Evolutionary conservation across 306 rosid genomes (phyloP).

Genomic region (Vicia faba): DNA sequence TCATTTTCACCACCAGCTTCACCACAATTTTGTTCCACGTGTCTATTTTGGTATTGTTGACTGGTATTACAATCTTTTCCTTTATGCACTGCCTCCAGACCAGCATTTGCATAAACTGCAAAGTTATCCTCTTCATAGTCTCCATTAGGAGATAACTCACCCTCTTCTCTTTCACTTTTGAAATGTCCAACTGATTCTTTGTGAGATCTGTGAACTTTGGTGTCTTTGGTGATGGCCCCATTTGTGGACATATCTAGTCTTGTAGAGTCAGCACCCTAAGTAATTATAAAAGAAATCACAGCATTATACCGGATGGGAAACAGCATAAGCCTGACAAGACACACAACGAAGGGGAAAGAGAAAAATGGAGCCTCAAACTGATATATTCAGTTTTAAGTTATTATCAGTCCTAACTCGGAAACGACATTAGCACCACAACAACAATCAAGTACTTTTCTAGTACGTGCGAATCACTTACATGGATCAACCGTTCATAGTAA

Average conservation of each 20-base stretch:
- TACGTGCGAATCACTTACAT: neutral
- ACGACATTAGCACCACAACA: neutral
- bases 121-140: slow-evolving; percentile 96
- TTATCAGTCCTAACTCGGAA: slow-evolving; percentile 17
- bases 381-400: slow-evolving; percentile 1
- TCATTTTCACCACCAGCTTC: slow-evolving; percentile 80
- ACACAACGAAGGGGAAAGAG: neutral
- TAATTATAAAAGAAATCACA: slow-evolving; percentile 34
- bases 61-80: slow-evolving; percentile 53
- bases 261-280: slow-evolving; percentile 75
- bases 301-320: slow-evolving; percentile 13
- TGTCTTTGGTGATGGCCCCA: slow-evolving; percentile 52
- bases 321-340: slow-evolving; percentile 25
- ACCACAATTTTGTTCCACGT: slow-evolving; percentile 63
- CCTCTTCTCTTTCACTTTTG: slow-evolving; percentile 92
- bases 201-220: slow-evolving; percentile 53
- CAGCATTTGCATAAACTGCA: slow-evolving; percentile 67
- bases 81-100: slow-evolving; percentile 54
- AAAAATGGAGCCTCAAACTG: slow-evolving; percentile 13
- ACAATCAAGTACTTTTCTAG: neutral
- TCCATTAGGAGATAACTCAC: slow-evolving; percentile 96
- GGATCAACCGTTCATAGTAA: neutral
- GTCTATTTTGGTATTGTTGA: slow-evolving; percentile 62
- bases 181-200: slow-evolving; percentile 74
- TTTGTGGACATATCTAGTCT: slow-evolving; percentile 61